Evolutionary conservation across 805 yeast genomes (phyloP).

Genomic region (Nakazawaea wickerhamii): DNA sequence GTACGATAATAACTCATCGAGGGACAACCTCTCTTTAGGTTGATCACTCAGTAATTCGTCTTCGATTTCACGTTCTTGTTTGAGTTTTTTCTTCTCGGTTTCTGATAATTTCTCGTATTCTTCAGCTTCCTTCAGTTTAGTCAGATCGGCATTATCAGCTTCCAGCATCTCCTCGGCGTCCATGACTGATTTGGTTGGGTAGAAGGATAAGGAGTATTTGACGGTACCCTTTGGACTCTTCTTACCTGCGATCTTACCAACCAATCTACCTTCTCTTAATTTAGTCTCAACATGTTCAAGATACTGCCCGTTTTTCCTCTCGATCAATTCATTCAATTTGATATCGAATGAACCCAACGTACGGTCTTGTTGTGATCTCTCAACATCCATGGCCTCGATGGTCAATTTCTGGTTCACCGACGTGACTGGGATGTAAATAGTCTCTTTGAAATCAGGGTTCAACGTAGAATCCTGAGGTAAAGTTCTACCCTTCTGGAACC

Average conservation of each 20-base stretch:
- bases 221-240: constrained; percentile 83
- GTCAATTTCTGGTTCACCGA: constrained; percentile 78
- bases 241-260: constrained; percentile 66
- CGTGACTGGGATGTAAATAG: constrained; percentile 75
- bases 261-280: constrained; percentile 55
- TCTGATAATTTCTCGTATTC: constrained; percentile 19
- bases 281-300: constrained; percentile 52
- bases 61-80: constrained; percentile 26
- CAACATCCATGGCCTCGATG: constrained; percentile 90
- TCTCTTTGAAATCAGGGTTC: constrained; percentile 82
- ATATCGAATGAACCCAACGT: constrained; percentile 80
- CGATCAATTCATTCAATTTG: constrained; percentile 59
- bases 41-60: constrained; percentile 30
- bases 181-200: constrained; percentile 76
- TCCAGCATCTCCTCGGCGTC: constrained; percentile 68
- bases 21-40: constrained; percentile 44
- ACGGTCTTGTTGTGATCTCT: constrained; percentile 73
- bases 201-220: constrained; percentile 71
- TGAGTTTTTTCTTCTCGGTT: constrained; percentile 28
- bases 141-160: constrained; percentile 29
- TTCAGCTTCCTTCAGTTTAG: constrained; percentile 31
- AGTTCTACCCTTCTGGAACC: constrained; percentile 73
- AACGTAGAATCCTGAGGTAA: constrained; percentile 57
- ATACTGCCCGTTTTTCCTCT: constrained; percentile 61
- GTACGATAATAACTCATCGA: constrained; percentile 52